Percentiles rank a stretch among this genome's conserved stretches.
Evolutionary conservation across 768 basidiomycete genomes (phyloP).

Genomic region (Phaffia tasmanica): DNA sequence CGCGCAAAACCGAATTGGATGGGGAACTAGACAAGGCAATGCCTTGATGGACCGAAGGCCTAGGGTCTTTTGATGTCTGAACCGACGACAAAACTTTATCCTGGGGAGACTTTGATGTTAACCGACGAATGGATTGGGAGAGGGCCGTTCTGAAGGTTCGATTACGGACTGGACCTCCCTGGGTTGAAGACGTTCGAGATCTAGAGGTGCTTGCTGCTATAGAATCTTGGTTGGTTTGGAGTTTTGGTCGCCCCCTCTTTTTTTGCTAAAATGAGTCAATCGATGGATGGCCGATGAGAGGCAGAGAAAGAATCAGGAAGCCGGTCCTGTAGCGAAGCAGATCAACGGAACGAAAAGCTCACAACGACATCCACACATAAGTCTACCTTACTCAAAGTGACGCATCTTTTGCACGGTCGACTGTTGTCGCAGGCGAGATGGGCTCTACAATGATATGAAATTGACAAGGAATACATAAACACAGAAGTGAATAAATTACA

Average conservation of each 20-base stretch:
- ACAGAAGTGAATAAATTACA: background rate
- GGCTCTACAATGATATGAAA: background rate
- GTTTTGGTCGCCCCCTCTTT: conserved; percentile 4
- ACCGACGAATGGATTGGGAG: background rate
- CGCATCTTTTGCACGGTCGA: conserved; percentile 10
- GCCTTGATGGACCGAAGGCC: background rate
- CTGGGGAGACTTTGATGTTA: background rate
- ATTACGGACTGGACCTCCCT: background rate
- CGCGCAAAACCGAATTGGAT: conserved; percentile 5
- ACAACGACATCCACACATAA: conserved; percentile 5
- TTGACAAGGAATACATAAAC: background rate
- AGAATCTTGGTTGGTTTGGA: background rate
- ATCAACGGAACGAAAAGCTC: background rate
- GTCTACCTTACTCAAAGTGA: background rate
- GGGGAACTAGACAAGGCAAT: background rate
- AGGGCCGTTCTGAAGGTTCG: background rate
- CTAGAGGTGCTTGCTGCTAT: background rate
- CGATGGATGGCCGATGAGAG: no score
- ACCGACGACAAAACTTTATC: background rate
- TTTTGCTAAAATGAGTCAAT: no score
- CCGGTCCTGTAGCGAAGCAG: no score
- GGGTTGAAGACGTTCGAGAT: background rate
- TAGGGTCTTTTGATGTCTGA: background rate
- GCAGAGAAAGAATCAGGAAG: no score
- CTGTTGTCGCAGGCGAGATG: conserved; percentile 14